Conservation (phyloP, 306 rosid genomes). For the Hippophae tibetana region DNA sequence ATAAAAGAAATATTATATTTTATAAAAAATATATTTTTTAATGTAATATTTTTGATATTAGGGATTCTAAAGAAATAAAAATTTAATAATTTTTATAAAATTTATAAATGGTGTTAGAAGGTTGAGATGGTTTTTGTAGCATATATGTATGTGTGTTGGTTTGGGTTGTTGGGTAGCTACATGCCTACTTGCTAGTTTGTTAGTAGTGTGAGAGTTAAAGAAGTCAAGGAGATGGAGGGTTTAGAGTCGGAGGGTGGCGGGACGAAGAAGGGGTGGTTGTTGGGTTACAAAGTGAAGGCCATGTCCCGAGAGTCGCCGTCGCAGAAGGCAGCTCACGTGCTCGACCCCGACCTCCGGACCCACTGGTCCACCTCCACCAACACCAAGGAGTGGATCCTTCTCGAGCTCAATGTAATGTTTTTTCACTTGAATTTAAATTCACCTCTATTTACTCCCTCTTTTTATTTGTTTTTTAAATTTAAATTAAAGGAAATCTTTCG, state of each 20-base stretch:
- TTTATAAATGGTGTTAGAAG: no score
- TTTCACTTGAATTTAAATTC: background rate
- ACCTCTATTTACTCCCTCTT: background rate
- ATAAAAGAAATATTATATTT: no score
- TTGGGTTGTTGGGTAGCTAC: no score
- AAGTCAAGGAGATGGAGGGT: background rate
- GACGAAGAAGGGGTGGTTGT: conserved; percentile 68
- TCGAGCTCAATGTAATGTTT: conserved; percentile 53
- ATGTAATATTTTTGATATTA: no score
- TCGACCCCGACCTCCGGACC: conserved; percentile 82
- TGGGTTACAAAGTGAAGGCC: conserved; percentile 71
- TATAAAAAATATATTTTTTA: no score
- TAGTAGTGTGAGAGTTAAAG: background rate
- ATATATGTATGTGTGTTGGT: no score
- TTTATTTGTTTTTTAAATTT: background rate
- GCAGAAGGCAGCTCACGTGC: conserved; percentile 69
- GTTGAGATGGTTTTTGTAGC: no score
- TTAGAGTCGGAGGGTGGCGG: background rate
- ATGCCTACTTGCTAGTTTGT: no score
- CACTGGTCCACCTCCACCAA: conserved; percentile 98
- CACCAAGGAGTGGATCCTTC: conserved; percentile 92
- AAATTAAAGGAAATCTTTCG: no score
- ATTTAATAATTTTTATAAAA: no score
- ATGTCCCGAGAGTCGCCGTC: conserved; percentile 79
- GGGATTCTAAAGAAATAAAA: no score